phyloP scores from a whole-genome alignment of 2,329 filamentous ascomycete species.

The Cadophora sp. region DNA sequence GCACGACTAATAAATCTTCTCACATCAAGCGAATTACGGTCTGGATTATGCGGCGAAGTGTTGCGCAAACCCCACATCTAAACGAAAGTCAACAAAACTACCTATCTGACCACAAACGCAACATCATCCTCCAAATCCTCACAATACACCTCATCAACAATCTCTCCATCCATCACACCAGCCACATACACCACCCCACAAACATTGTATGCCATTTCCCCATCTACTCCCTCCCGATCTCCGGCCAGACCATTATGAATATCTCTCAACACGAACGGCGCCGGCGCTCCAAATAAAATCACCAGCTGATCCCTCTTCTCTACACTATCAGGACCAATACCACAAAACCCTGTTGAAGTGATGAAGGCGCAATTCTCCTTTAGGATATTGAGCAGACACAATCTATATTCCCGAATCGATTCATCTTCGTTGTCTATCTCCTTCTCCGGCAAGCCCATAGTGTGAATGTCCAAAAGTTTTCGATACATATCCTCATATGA shows the following conservation, averaged over 20 bases:
- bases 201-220: not conserved
- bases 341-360: not conserved
- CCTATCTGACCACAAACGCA: not conserved
- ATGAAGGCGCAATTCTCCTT: slow-evolving; percentile 1
- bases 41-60: too few species aligned
- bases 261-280: slow-evolving; percentile 5
- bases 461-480: not conserved
- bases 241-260: not conserved
- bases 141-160: slow-evolving; percentile 26
- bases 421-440: not conserved
- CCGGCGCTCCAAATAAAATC: slow-evolving; percentile 10
- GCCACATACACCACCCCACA: slow-evolving; percentile 7
- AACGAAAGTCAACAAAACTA: slow-evolving; percentile 17
- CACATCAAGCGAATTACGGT: too few species aligned
- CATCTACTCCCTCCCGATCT: not conserved
- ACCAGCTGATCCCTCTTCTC: slow-evolving; percentile 3
- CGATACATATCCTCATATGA: not conserved
- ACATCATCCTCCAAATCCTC: slow-evolving; percentile 23
- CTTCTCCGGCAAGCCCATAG: not conserved
- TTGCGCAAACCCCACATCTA: not conserved
- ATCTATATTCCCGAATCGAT: not conserved
- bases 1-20: too few species aligned
- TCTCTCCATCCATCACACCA: slow-evolving; percentile 14
- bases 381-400: not conserved
- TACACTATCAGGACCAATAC: not conserved